A percentile compares a stretch with the other conserved stretches of the same genome.
Evolutionary conservation across 257 asterid species (phyloP).

Genomic region (Osmanthus fragrans): DNA sequence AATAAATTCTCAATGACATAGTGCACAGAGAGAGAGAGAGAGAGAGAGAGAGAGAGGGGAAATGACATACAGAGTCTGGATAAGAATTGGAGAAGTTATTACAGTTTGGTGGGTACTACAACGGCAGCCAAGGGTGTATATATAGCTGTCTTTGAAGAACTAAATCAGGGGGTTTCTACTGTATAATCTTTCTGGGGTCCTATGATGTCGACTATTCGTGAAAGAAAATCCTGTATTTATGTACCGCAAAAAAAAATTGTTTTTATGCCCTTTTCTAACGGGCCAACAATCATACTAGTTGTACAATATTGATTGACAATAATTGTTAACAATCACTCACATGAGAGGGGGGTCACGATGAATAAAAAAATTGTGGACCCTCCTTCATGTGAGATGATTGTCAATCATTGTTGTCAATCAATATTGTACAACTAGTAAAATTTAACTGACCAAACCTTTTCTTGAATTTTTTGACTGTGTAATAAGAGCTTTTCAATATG

Average conservation of each 20-base stretch:
- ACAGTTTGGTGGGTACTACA: background rate
- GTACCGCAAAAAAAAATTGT: background rate
- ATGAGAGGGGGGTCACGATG: no score
- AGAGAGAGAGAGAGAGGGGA: background rate
- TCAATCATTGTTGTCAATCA: no score
- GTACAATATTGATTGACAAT: no score
- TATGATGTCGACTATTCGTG: background rate
- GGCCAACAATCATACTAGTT: no score
- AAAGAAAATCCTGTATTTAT: background rate
- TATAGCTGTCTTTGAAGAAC: background rate
- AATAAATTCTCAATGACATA: background rate
- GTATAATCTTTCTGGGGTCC: background rate
- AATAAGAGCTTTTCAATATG: background rate
- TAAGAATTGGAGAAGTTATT: background rate
- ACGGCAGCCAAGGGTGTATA: background rate
- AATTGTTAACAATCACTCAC: no score
- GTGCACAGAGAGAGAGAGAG: background rate
- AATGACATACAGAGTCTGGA: background rate
- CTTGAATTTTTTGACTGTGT: background rate
- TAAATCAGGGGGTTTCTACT: background rate
- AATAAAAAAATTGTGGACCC: no score
- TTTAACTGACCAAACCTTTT: background rate
- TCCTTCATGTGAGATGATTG: no score
- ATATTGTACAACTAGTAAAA: no score
- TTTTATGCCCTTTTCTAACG: background rate